Conservation (phyloP, 768 basidiomycete species). For the Pholiota molesta region DNA sequence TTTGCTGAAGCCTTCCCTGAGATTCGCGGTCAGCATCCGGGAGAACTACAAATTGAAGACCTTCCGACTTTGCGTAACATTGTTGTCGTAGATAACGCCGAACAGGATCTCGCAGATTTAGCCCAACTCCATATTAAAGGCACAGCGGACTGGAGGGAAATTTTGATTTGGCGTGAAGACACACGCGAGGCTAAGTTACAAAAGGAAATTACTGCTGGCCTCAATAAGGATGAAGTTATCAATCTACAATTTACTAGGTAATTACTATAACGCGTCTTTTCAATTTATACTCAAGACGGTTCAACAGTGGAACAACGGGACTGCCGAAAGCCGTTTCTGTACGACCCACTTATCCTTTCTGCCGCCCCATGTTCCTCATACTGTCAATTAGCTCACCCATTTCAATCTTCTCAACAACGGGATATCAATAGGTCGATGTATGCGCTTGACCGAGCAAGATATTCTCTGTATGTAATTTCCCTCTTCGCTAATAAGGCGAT, state of each 20-base stretch:
- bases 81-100: constrained; percentile 67
- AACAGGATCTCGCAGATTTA: constrained; percentile 39
- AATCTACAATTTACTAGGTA: constrained; percentile 89
- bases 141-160: constrained; percentile 71
- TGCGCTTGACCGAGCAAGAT: constrained; percentile 68
- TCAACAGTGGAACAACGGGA: constrained; percentile 75
- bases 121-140: constrained; percentile 46
- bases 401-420: constrained; percentile 80
- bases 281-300: neutral
- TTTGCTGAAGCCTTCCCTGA: constrained; percentile 61
- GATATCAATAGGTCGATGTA: constrained; percentile 68
- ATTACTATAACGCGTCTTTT: constrained; percentile 4
- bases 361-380: neutral
- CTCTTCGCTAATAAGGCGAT: neutral
- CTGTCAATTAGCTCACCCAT: constrained; percentile 64
- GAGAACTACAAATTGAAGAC: constrained; percentile 57
- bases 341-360: constrained; percentile 16
- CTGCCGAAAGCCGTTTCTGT: constrained; percentile 85
- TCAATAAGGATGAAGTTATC: constrained; percentile 70
- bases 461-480: constrained; percentile 54
- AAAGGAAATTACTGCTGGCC: constrained; percentile 38
- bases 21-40: constrained; percentile 49
- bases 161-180: constrained; percentile 69
- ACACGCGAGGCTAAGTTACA: constrained; percentile 44
- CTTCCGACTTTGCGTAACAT: constrained; percentile 67